phyloP scores from a whole-genome alignment of 192 early-diverging fungal genomes.

The Mortierella antarctica region DNA sequence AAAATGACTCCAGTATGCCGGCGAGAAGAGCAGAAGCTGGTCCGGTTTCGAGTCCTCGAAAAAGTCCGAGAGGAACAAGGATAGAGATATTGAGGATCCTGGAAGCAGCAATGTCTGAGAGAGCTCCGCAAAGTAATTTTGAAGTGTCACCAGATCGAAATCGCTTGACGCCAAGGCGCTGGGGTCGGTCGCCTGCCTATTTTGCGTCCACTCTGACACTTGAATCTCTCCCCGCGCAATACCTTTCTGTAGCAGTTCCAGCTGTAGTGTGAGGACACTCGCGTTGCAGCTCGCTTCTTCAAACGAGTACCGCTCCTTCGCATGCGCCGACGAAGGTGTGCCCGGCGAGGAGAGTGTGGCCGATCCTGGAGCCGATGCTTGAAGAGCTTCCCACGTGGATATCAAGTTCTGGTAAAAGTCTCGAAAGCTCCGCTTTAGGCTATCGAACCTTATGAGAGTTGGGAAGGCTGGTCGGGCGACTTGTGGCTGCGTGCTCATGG shows the following conservation, averaged over 20 bases:
- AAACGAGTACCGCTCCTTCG: conserved; percentile 38
- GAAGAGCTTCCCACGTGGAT: conserved; percentile 21
- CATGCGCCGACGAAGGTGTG: conserved; percentile 6
- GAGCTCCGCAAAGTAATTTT: conserved; percentile 29
- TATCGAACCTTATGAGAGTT: conserved; percentile 38
- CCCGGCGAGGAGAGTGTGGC: conserved; percentile 53
- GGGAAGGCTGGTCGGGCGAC: conserved; percentile 44
- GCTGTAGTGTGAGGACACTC: conserved; percentile 25
- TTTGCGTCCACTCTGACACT: conserved; percentile 26
- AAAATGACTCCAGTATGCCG: conserved; percentile 62
- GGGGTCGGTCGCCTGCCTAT: background rate
- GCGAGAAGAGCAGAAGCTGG: conserved; percentile 51
- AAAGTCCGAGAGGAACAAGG: conserved; percentile 55
- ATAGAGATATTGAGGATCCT: background rate
- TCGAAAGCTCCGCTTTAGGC: conserved; percentile 48
- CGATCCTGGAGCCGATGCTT: conserved; percentile 34
- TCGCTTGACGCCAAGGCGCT: conserved; percentile 18
- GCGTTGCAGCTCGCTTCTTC: conserved; percentile 44
- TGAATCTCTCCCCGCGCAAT: conserved; percentile 29
- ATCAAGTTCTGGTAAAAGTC: conserved; percentile 40
- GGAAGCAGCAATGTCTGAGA: conserved; percentile 1
- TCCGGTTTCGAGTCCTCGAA: conserved; percentile 45
- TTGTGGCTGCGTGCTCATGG: background rate
- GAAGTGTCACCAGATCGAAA: conserved; percentile 38
- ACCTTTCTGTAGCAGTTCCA: conserved; percentile 34